Conservation (phyloP, 371 early-diverging fungal genomes). For the Mucor mucedo region DNA sequence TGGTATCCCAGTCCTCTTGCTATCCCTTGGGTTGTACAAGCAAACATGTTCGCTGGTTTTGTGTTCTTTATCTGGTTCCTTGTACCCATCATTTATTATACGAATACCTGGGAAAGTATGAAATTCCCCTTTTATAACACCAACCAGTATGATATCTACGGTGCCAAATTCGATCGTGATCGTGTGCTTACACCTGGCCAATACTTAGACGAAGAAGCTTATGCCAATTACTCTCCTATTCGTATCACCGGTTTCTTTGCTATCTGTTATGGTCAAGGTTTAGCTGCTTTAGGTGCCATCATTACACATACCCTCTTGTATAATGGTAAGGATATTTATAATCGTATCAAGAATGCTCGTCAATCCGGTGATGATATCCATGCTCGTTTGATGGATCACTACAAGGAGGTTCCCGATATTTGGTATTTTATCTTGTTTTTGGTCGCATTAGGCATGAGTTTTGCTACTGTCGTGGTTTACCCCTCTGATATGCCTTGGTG, state of each 20-base stretch:
- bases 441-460: conserved; percentile 36
- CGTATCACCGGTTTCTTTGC: conserved; percentile 81
- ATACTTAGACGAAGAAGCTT: conserved; percentile 63
- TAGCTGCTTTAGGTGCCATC: conserved; percentile 68
- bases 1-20: conserved; percentile 51
- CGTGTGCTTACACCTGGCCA: conserved; percentile 62
- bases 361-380: conserved; percentile 61
- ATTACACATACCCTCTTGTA: conserved; percentile 71
- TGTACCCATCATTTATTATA: conserved; percentile 68
- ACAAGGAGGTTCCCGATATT: conserved; percentile 68
- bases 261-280: conserved; percentile 68
- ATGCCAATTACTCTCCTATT: conserved; percentile 71
- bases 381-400: conserved; percentile 58
- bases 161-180: conserved; percentile 55
- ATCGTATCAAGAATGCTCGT: conserved; percentile 55
- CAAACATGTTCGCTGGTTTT: conserved; percentile 68
- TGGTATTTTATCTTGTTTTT: conserved; percentile 66
- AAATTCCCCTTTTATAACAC: conserved; percentile 67
- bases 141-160: conserved; percentile 58
- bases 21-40: conserved; percentile 67
- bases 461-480: conserved; percentile 51
- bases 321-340: conserved; percentile 67
- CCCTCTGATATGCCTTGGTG: conserved; percentile 68
- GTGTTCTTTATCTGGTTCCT: conserved; percentile 74
- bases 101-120: conserved; percentile 65